Evolutionary conservation across 2,329 filamentous ascomycete species (phyloP), one percentile per base, ranked within the genome.

Genomic region (Paraphoma chrysanthemicola): DNA sequence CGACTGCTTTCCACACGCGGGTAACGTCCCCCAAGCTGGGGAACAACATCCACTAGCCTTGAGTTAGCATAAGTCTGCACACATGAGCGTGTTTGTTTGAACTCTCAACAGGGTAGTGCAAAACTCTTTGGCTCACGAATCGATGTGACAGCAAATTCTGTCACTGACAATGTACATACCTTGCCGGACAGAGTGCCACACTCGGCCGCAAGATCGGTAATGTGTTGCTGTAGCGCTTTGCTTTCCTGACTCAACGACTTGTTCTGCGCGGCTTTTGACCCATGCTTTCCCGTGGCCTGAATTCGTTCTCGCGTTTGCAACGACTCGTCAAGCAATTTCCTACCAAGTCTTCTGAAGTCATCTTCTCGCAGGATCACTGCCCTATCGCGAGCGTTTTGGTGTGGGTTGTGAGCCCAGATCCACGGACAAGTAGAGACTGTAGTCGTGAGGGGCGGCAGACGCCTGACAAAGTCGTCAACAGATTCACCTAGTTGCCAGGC

Each of bases 381-480:
- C 47, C 62, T 57, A 29, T 62, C 55, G 38, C 57, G 80, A 78
- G 53, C 79, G 29, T 80, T 49, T 18, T 68, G 63, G 67, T 84
- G 83, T 0, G 89, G 89, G 71, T 92, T 92, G 50, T 83, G 84
- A 42, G 90, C 85, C 79, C 85, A 92, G 46, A 96, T 91, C 90
- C 91, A 95, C 0, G 84, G 83, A 2, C 83, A 80, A 0, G 77
- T 64, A 0, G 67, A 67, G 1, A 73, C 76, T 3, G 77, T 72
- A 2, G 80, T 74, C 1, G 83, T 88, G 3, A 83, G 82, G 0
- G 92, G 90, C 0, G 89, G 89, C 0, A 93, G 80, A 8, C 91
- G 86, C 8, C 77, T 57, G 2, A 95, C 76, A 65, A 96, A 96
- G 1, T 84, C 82, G 7, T 85, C 75, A 1, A 90, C 77, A 0